Evolutionary conservation across 2,329 filamentous ascomycete species (phyloP), one percentile per base, ranked within the genome.

Genomic region (Knufia petricola): DNA sequence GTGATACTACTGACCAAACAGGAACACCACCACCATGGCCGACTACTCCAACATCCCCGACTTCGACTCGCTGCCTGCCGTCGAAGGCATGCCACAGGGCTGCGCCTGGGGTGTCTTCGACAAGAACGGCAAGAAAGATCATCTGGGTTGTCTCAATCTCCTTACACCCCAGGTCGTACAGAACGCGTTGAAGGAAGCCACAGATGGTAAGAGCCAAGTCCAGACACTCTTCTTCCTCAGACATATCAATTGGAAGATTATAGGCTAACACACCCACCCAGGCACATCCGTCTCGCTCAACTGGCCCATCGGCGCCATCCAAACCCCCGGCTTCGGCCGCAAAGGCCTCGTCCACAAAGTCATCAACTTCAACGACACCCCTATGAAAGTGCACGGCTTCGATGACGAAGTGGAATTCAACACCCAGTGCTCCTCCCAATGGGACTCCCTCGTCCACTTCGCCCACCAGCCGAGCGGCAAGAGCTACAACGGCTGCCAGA

Each of bases 91-190:
- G 49, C 55, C 57, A 1, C 55, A 58, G 23, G 56, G 56, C 24
- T 78, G 77, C 48, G 73, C 76, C 6, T 79, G 76, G 76, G 74
- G 74, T 0, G 65, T 77, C 7, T 78, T 75, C 52, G 73, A 75
- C 60, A 69, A 68, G 45, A 65, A 71, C 46, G 75, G 75, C 4
- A 59, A 66, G 4, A 55, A 66, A 40, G 67, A 62, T 50, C 52
- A 55, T 46, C 26, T 72, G 43, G 72, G 72, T 12, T 67, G 76
- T 38, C 57, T 79, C 37, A 79, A 80, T 49, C 69, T 79, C 7
- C 64, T 79, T n/a, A 80, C 76, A 0, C 75, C 76, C 0, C 61
- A 66, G 3, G 67, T 76, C 12, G 75, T 80, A 30, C 71, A 73
- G 40, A 69, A 69, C 9, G 75, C 77, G 2, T 63, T 71, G 1